Conservation (phyloP, 2,329 filamentous ascomycete species). For the Xylariaceae sp. region DNA sequence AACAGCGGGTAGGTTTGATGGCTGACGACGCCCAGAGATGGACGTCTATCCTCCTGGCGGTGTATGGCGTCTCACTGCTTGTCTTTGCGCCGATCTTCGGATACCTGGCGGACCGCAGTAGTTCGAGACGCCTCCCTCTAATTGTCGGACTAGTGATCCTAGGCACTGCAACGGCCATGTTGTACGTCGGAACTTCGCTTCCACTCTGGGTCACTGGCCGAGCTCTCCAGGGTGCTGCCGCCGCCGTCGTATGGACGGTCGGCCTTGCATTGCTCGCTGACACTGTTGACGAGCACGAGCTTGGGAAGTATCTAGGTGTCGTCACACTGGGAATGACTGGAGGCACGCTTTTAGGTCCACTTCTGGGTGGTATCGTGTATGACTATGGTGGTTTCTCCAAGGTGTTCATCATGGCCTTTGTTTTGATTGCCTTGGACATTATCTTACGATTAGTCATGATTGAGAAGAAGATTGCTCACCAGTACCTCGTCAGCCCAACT, state of each 20-base stretch:
- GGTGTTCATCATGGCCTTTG: not conserved
- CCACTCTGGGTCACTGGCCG: not conserved
- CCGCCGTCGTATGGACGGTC: not conserved
- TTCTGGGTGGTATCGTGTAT: not conserved
- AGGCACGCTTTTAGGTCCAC: not conserved
- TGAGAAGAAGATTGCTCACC: not conserved
- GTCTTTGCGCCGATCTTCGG: not conserved
- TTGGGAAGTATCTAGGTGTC: not conserved
- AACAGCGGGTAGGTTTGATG: not conserved
- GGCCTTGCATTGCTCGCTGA: not conserved
- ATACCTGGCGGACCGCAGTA: not conserved
- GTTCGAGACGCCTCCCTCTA: not conserved
- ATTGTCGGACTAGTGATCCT: not conserved
- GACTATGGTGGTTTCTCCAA: not conserved
- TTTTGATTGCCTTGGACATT: not conserved
- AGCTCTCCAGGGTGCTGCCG: not conserved
- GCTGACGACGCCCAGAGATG: not conserved
- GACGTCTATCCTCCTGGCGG: not conserved
- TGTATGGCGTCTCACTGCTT: not conserved
- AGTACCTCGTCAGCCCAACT: not conserved
- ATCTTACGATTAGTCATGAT: not conserved
- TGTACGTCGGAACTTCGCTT: not conserved
- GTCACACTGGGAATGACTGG: not conserved
- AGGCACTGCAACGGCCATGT: not conserved
- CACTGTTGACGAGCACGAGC: not conserved